Evolutionary conservation across 2,329 filamentous ascomycete genomes (phyloP), one percentile per base, ranked within the genome.

Genomic region (Fusarium phyllophilum): DNA sequence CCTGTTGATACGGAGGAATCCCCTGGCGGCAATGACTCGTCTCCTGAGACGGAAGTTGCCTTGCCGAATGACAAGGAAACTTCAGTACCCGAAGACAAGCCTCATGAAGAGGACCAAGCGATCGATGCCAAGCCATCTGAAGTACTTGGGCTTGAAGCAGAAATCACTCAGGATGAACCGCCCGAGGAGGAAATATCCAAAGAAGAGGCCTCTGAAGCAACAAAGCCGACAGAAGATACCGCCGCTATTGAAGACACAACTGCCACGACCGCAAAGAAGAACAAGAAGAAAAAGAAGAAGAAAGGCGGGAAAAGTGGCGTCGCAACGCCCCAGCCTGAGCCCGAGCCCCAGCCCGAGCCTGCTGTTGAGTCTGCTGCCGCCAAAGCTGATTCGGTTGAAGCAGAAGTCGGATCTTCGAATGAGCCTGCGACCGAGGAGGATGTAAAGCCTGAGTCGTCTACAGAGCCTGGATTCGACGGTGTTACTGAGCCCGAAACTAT

Each of bases 251-350:
- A 41, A 15, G 66, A 60, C 34, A n/a, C 51, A 15, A 45, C 41
- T 36, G 26, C 33, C 38, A 31, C 39, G 34, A 15, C 54, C 26
- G 26, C 65, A 45, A 72, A 57, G 38, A 66, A 70, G 44, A 46
- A 48, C 26, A 70, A 29, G 57, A 76, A 49, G 57, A 73, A 60
- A 44, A 62, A 46, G n/a, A 66, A 68, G 59, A 74, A 59, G 61
- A 62, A 58, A 55, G 61, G 48, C 17, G 55, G 33, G 18, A 60
- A 66, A 34, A 58, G 60, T 41, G 54, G 66, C 18, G 44, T 20
- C 18, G 48, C 56, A 41, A 66, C 48, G 38, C 60, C 60, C 5
- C 49, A 49, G 17, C n/a, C 49, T 13, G 38, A 11, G n/a, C 52
- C 26, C 12, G 52, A 57, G 38, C 29, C 62, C 5, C 22, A 61